phyloP scores from a whole-genome alignment of 2,329 filamentous ascomycete genomes.

The Coleophoma eucalyptorum region DNA sequence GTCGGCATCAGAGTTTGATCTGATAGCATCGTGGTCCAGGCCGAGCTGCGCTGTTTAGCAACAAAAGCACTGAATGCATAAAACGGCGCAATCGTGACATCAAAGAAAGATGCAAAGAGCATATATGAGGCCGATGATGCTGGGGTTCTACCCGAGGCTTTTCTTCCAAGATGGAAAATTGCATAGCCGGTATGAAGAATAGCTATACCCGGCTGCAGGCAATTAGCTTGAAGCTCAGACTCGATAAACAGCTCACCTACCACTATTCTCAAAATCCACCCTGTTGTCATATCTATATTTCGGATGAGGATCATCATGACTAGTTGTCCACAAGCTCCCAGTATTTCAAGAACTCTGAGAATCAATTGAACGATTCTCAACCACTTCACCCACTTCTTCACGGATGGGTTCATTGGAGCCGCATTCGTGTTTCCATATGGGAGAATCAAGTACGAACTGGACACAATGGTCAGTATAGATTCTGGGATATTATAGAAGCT shows the following conservation, averaged over 20 bases:
- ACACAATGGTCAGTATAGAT: slow-evolving; percentile 7
- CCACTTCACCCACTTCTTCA: slow-evolving; percentile 68
- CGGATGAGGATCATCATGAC: slow-evolving; percentile 75
- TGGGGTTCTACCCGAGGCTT: slow-evolving; percentile 67
- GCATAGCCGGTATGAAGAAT: slow-evolving; percentile 71
- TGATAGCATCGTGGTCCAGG: slow-evolving; percentile 68
- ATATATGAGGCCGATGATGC: slow-evolving; percentile 86
- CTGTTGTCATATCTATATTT: slow-evolving; percentile 57
- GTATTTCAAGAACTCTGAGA: slow-evolving; percentile 62
- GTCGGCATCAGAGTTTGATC: slow-evolving; percentile 49
- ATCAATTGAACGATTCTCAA: slow-evolving; percentile 65
- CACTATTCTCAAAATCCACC: slow-evolving; percentile 74
- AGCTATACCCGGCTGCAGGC: slow-evolving; percentile 68
- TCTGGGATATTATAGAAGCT: neutral
- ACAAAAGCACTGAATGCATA: slow-evolving; percentile 52
- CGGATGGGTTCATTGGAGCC: slow-evolving; percentile 63
- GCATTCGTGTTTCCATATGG: slow-evolving; percentile 57
- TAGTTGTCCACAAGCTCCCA: slow-evolving; percentile 68
- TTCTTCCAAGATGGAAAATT: slow-evolving; percentile 73
- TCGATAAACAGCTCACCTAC: slow-evolving; percentile 45
- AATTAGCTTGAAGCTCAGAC: slow-evolving; percentile 14
- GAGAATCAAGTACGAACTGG: slow-evolving; percentile 55
- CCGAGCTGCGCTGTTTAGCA: slow-evolving; percentile 30
- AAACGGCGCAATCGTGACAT: slow-evolving; percentile 52
- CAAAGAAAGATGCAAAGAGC: slow-evolving; percentile 73